Percentiles rank a stretch among this genome's conserved stretches.
phyloP scores from a whole-genome alignment of 495 filamentous ascomycete genomes.

The Ramalina intermedia region DNA sequence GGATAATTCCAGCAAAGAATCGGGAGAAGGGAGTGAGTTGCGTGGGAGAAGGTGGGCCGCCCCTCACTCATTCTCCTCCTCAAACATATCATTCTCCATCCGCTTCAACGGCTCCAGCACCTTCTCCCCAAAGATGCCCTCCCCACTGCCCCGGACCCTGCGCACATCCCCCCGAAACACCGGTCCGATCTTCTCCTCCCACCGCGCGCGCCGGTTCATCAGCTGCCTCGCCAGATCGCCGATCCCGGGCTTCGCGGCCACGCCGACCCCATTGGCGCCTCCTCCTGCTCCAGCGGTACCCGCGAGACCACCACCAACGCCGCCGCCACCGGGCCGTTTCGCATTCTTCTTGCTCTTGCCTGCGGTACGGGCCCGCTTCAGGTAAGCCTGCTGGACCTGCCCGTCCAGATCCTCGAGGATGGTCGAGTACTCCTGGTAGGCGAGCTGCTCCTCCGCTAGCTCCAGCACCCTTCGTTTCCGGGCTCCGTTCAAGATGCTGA shows the following conservation, averaged over 20 bases:
- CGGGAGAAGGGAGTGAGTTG: too few species aligned
- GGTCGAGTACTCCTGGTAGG: conserved; percentile 86
- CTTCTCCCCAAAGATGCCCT: conserved; percentile 51
- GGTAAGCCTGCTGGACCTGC: conserved; percentile 88
- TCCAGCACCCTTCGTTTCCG: conserved; percentile 75
- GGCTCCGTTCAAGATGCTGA: conserved; percentile 74
- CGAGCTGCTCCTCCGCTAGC: conserved; percentile 78
- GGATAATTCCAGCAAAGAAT: neutral
- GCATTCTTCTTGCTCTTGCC: conserved; percentile 80
- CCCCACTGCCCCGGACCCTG: conserved; percentile 35
- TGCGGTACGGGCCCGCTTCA: conserved; percentile 89
- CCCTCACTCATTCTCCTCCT: conserved; percentile 48
- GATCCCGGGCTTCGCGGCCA: conserved; percentile 59
- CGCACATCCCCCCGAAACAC: conserved; percentile 69
- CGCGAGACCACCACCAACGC: conserved; percentile 39
- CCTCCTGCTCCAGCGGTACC: conserved; percentile 25
- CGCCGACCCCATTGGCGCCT: conserved; percentile 37
- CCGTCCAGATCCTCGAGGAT: conserved; percentile 94
- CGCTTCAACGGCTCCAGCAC: conserved; percentile 44
- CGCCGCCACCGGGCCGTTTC: conserved; percentile 55
- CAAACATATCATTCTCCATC: conserved; percentile 61
- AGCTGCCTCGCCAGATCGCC: conserved; percentile 78
- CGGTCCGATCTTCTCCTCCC: conserved; percentile 74
- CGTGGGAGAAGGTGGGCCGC: neutral
- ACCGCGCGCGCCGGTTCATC: conserved; percentile 76